A percentile compares a stretch with the other conserved stretches of the same genome.
phyloP scores from a whole-genome alignment of 805 yeast genomes.

The Babjeviella inositovora region DNA sequence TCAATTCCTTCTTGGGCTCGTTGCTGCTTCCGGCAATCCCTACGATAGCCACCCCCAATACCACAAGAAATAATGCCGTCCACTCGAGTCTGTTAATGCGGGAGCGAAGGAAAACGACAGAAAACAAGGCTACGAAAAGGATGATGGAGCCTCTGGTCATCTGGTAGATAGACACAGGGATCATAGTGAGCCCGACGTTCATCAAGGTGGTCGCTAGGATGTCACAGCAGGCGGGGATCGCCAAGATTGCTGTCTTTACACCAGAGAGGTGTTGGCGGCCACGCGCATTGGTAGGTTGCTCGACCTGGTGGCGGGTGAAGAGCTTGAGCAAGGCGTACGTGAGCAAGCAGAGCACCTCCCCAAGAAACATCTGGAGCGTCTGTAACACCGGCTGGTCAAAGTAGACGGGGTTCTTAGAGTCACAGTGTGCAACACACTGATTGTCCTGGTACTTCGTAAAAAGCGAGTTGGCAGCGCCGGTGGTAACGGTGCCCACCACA shows the following conservation, averaged over 20 bases:
- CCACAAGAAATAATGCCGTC: conserved; percentile 47
- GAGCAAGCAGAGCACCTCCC: conserved; percentile 38
- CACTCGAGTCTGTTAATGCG: conserved; percentile 48
- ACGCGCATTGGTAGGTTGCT: neutral
- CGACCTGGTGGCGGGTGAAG: conserved; percentile 1
- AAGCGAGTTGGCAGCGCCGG: conserved; percentile 63
- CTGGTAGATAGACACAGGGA: conserved; percentile 70
- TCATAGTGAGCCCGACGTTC: conserved; percentile 59
- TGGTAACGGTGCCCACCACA: conserved; percentile 37
- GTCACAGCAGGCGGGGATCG: conserved; percentile 61
- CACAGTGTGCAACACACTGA: conserved; percentile 49
- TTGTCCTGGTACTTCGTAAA: conserved; percentile 65
- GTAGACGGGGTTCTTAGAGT: conserved; percentile 17
- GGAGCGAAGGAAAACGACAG: conserved; percentile 43
- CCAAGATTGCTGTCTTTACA: conserved; percentile 15
- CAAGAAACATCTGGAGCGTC: conserved; percentile 69
- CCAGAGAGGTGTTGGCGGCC: conserved; percentile 4
- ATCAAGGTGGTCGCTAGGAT: conserved; percentile 58
- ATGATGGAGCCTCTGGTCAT: conserved; percentile 77
- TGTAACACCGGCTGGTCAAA: conserved; percentile 74
- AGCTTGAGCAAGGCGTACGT: conserved; percentile 14
- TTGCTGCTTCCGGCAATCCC: conserved; percentile 36
- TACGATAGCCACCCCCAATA: conserved; percentile 54
- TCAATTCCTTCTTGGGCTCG: too few species aligned
- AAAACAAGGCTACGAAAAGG: conserved; percentile 57